Evolutionary conservation across 164 flowering plant species (phyloP), one percentile per base, ranked within the genome.

Genomic region (Sedum album): DNA sequence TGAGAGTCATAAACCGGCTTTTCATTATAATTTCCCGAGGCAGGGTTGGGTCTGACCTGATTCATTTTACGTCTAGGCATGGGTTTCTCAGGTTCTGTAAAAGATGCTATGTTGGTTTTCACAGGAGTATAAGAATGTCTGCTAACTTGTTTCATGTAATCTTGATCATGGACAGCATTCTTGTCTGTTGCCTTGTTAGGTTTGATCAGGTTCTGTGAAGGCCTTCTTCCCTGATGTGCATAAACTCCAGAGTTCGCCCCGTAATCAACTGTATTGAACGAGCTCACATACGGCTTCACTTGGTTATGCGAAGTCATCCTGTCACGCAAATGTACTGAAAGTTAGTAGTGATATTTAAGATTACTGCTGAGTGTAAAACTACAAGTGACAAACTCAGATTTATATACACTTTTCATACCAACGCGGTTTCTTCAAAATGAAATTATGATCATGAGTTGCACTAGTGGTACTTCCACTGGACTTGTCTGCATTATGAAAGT

Each of bases 1-100:
- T 44, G 48, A 15, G 48, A 44, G 25, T 49, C 57, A 49, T 20
- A 49, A 35, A 7, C 38, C 1, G 57, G 9, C 2, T 49, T 49
- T n/a, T 49, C 9, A n/a, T 49, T 49, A 49, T 49, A n/a, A n/a
- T 49, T 49, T 49, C 57, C 57, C 7, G 57, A 49, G 25, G 57
- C 57, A 49, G n/a, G 57, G 57, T 49, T 49, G 57, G 57, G 57
- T 49, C 57, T 49, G 25, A 49, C 57, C 57, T 49, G 57, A 49
- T 49, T 49, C 57, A 49, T 5, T 49, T 49, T n/a, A 25, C 25
- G 25, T 49, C 57, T 49, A 49, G 57, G 57, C 25, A n/a, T 49
- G 57, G 2, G 57, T 14, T 25, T 44, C 48, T 49, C 57, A 49
- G 57, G 57, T 1, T 2, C 25, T 49, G 25, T 21, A 5, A 49